These are phyloP conservation scores for Metschnikowia colocasiae DNA, from an alignment of 805 yeast genomes.

Conservation along the genomic window DNA sequence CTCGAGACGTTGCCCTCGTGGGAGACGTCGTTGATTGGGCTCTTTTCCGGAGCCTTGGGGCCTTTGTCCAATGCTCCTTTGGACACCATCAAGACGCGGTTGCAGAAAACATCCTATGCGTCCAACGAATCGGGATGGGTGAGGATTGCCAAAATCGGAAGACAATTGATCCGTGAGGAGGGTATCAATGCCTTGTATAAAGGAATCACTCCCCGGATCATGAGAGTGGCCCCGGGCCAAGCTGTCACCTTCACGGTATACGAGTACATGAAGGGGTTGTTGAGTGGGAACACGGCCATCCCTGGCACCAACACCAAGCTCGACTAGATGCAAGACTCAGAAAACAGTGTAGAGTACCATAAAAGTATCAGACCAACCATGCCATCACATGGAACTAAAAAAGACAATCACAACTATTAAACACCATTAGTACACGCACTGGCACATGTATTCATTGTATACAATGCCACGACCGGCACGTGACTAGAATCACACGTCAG, in stretches of 20 bases:
- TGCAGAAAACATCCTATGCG: conserved; percentile 81
- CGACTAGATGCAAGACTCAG: conserved; percentile 7
- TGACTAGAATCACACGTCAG: too few species aligned
- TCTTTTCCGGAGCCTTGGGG: conserved; percentile 93
- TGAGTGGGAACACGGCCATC: conserved; percentile 35
- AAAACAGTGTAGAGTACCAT: too few species aligned
- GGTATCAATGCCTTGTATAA: conserved; percentile 75
- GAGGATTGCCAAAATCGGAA: conserved; percentile 77
- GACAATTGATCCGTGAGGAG: conserved; percentile 79
- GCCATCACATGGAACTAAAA: too few species aligned
- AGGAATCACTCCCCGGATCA: conserved; percentile 97
- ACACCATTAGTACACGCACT: too few species aligned
- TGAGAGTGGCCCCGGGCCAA: conserved; percentile 99
- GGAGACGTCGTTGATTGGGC: conserved; percentile 91
- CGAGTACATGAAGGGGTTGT: conserved; percentile 72
- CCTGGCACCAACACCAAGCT: conserved; percentile 21
- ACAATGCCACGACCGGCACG: too few species aligned
- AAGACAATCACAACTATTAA: too few species aligned
- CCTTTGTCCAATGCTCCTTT: conserved; percentile 97
- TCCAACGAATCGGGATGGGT: conserved; percentile 67
- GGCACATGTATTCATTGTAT: too few species aligned
- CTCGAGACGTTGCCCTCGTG: conserved; percentile 73
- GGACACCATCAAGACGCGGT: conserved; percentile 94
- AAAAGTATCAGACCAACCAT: too few species aligned
- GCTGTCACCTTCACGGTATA: conserved; percentile 97